Base-by-base conservation (phyloP, 2,329 filamentous ascomycete genomes). In the Hymenotorrendiella dingleyae region DNA sequence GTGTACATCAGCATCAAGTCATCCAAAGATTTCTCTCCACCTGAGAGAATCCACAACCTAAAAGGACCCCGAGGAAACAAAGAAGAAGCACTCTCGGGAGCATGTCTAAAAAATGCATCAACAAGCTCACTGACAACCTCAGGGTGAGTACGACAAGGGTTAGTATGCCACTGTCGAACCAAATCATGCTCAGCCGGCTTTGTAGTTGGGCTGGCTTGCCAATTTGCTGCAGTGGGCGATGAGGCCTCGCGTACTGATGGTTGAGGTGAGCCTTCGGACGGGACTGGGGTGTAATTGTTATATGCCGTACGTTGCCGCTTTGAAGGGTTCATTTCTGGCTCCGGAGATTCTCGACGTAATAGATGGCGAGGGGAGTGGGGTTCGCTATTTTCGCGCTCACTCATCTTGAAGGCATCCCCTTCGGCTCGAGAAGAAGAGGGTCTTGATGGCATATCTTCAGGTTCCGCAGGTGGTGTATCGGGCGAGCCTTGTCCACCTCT, bases 1-100 rank as follows among this genome's bases (percentile, higher is more conserved):
- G 73, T 69, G 55, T 82, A 80, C 8, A 82, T 62, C 3, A 82
- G 64, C 72, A 80, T 78, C 29, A 73, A 65, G 54, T 82, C 77
- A 29, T 74, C 68, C 16, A 64, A 60, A 11, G 66, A 70, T 52
- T 76, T 78, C 9, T 67, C 50, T 3, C 37, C 58, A 27, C 59
- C 63, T 11, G 64, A 67, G 37, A 67, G 66, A 24, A 76, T 61
- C 79, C 79, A 82, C 17, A 64, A 54, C 20, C 69, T 62, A 50
- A 82, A 81, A 8, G 68, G 64, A 28, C 64, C 59, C 26, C 68
- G 66, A 2, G 78, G 76, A 45, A 80, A 76, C 49, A 82, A 72
- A 46, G 68, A 67, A 52, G 75, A 77, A 9, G 71, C 67, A 4
- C 69, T 68, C 44, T 69, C 68, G 48, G 79, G 76, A 37, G 76